These are phyloP conservation scores for Kwoniella newhampshirensis DNA, from an alignment of 768 basidiomycete species.

Conservation along the genomic window DNA sequence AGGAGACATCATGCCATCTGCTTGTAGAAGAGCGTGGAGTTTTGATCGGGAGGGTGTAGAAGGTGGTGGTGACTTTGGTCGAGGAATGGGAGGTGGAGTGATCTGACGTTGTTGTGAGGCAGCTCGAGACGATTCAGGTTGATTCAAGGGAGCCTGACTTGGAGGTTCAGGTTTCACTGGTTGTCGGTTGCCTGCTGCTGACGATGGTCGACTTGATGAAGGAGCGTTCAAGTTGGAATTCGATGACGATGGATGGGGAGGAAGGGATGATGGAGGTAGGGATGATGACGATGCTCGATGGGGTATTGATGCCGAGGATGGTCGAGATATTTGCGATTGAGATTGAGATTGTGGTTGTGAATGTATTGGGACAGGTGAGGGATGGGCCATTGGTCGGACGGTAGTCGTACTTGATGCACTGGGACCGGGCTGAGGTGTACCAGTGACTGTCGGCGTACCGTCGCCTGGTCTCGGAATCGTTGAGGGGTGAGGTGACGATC, in stretches of 20 bases:
- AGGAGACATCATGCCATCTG: constrained; percentile 42
- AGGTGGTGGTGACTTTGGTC: constrained; percentile 39
- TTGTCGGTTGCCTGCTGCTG: constrained; percentile 9
- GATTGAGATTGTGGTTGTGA: neutral
- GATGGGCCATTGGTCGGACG: constrained; percentile 16
- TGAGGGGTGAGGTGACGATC: constrained; percentile 16
- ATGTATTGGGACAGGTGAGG: constrained; percentile 6
- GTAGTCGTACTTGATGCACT: constrained; percentile 10
- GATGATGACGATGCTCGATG: constrained; percentile 21
- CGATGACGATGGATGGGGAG: constrained; percentile 19
- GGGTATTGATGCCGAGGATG: constrained; percentile 15
- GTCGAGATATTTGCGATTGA: constrained; percentile 11
- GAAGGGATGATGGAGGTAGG: constrained; percentile 25
- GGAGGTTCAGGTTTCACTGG: constrained; percentile 5
- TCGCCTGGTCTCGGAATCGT: neutral
- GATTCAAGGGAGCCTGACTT: neutral
- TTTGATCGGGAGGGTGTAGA: constrained; percentile 38
- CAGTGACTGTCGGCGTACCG: constrained; percentile 2
- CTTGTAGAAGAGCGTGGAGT: constrained; percentile 33
- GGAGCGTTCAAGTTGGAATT: neutral
- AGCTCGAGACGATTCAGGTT: constrained; percentile 2
- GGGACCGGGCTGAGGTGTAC: constrained; percentile 8
- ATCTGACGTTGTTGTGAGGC: constrained; percentile 21
- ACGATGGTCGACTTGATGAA: constrained; percentile 17
- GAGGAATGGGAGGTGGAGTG: constrained; percentile 35